A percentile compares a stretch with the other conserved stretches of the same genome.
phyloP scores from a whole-genome alignment of 352 stramenopile genomes.

The Sclerospora graminicola region DNA sequence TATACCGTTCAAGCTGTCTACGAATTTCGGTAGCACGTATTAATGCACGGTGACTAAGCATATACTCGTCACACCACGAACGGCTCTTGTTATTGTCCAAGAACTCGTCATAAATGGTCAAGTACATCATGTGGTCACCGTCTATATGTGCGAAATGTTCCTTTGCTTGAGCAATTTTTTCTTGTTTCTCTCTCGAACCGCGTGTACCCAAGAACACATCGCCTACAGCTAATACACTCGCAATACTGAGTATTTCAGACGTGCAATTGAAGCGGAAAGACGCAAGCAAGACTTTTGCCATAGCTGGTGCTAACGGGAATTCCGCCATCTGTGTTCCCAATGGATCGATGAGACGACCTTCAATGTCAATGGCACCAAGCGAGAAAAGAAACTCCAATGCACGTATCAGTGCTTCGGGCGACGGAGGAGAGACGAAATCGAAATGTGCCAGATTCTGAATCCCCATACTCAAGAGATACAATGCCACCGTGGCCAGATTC shows the following conservation, averaged over 20 bases:
- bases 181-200: constrained; percentile 53
- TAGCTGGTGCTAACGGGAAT: constrained; percentile 93
- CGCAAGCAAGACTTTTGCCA: constrained; percentile 61
- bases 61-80: constrained; percentile 68
- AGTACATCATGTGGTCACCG: constrained; percentile 62
- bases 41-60: constrained; percentile 48
- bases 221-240: constrained; percentile 92
- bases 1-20: constrained; percentile 53
- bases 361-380: constrained; percentile 46
- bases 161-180: constrained; percentile 57
- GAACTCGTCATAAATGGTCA: constrained; percentile 67
- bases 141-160: constrained; percentile 53
- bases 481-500: constrained; percentile 51
- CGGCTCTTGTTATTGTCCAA: constrained; percentile 46
- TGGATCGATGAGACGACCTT: constrained; percentile 50
- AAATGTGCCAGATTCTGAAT: constrained; percentile 80
- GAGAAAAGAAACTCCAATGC: constrained; percentile 64
- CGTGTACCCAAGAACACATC: constrained; percentile 60
- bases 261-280: constrained; percentile 77
- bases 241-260: constrained; percentile 91
- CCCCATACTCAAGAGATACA: constrained; percentile 78
- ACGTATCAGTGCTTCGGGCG: constrained; percentile 56
- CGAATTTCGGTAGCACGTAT: constrained; percentile 56
- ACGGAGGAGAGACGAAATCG: constrained; percentile 72
- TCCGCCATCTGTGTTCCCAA: constrained; percentile 93